Conservation (phyloP, 768 basidiomycete species). For the Austroboletus eburneus region DNA sequence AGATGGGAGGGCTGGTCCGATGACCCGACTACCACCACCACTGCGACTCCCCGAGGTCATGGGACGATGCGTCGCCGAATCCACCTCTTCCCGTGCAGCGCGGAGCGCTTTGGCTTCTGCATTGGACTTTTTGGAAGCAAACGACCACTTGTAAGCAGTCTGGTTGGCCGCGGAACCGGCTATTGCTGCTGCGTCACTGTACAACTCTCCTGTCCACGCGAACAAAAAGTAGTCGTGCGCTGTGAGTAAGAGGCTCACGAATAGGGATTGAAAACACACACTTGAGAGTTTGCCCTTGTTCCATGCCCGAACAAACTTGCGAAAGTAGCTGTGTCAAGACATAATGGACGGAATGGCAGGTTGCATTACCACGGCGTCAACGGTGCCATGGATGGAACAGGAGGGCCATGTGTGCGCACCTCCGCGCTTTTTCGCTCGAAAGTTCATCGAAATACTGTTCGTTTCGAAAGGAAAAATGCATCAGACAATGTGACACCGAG, state of each 20-base stretch:
- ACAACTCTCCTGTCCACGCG: constrained; percentile 43
- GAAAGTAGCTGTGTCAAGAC: constrained; percentile 65
- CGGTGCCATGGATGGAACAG: constrained; percentile 25
- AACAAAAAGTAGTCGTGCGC: background rate
- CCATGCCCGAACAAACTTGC: constrained; percentile 91
- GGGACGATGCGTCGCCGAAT: constrained; percentile 37
- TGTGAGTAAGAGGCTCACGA: background rate
- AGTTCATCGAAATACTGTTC: constrained; percentile 77
- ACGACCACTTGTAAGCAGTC: constrained; percentile 87
- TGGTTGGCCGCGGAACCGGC: constrained; percentile 57
- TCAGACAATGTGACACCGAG: background rate
- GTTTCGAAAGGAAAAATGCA: background rate
- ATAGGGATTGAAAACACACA: constrained; percentile 23
- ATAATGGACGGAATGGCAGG: constrained; percentile 1
- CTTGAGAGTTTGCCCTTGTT: constrained; percentile 73
- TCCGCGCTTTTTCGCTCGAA: constrained; percentile 75
- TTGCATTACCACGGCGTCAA: constrained; percentile 14
- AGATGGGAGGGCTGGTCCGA: constrained; percentile 68
- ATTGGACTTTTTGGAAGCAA: constrained; percentile 62
- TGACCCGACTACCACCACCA: constrained; percentile 40
- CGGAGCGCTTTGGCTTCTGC: constrained; percentile 57
- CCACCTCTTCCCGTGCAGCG: constrained; percentile 56
- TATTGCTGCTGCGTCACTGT: constrained; percentile 57
- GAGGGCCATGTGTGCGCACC: constrained; percentile 39
- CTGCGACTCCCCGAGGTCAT: constrained; percentile 12